A percentile compares a stretch with the other conserved stretches of the same genome.
These are phyloP conservation scores for Xylaria acuta DNA, from an alignment of 495 filamentous ascomycete genomes.

Conservation along the genomic window DNA sequence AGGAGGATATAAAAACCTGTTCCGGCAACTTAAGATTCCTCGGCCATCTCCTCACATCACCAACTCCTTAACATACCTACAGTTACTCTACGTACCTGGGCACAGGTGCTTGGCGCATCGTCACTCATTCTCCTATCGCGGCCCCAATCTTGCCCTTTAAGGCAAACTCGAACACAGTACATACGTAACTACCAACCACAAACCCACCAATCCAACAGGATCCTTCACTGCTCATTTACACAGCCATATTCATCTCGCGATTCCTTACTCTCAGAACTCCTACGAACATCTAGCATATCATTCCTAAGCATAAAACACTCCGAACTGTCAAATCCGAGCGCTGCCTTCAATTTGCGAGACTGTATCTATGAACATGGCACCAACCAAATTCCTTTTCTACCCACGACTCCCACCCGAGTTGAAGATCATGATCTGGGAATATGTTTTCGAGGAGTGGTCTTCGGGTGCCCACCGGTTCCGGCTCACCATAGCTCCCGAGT, in stretches of 20 bases:
- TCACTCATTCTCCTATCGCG: not conserved
- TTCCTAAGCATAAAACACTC: not conserved
- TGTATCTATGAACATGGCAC: not conserved
- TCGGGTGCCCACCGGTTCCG: constrained; percentile 14
- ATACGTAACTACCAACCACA: not conserved
- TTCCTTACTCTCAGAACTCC: not conserved
- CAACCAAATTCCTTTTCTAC: constrained; percentile 8
- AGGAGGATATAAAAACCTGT: not conserved
- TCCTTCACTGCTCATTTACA: not conserved
- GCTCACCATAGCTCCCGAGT: not conserved
- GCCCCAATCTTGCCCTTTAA: not conserved
- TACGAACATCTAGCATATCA: not conserved
- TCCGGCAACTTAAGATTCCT: not conserved
- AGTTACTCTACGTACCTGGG: not conserved
- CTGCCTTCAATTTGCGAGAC: not conserved
- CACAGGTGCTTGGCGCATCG: not conserved
- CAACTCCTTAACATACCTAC: not conserved
- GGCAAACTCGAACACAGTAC: not conserved
- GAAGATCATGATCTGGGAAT: constrained; percentile 29
- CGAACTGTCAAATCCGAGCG: not conserved
- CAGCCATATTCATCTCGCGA: not conserved
- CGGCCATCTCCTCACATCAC: not conserved
- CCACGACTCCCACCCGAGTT: constrained; percentile 27
- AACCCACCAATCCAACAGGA: not conserved
- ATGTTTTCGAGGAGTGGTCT: constrained; percentile 2